These are phyloP conservation scores for Heterobasidion occidentale DNA, from an alignment of 1,284 basidiomycete genomes.

Conservation along the genomic window DNA sequence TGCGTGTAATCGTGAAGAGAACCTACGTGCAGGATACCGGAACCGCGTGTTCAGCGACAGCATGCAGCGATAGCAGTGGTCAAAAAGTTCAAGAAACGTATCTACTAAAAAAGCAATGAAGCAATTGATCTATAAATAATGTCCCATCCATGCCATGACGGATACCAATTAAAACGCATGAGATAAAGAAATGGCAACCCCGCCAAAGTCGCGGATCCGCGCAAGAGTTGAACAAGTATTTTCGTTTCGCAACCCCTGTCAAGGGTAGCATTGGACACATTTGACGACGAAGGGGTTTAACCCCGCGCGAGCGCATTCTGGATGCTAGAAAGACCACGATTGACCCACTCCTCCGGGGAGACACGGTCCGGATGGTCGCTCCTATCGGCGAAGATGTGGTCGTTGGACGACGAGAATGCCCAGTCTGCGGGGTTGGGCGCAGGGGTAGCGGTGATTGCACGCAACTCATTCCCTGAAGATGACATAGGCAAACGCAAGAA, in stretches of 20 bases:
- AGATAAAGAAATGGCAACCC: neutral
- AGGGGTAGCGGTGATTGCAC: slow-evolving; percentile 44
- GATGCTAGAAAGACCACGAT: slow-evolving; percentile 37
- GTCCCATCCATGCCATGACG: neutral
- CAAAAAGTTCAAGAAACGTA: too few species aligned
- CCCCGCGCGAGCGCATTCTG: slow-evolving; percentile 22
- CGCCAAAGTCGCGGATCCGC: too few species aligned
- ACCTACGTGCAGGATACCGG: too few species aligned
- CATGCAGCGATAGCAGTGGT: too few species aligned
- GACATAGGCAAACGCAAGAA: neutral
- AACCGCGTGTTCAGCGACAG: too few species aligned
- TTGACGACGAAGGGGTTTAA: neutral
- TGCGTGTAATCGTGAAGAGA: too few species aligned
- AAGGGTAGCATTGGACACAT: neutral
- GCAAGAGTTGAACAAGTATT: too few species aligned
- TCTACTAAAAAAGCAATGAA: neutral
- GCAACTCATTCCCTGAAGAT: slow-evolving; percentile 42
- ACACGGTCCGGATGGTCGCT: slow-evolving; percentile 26
- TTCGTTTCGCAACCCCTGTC: neutral
- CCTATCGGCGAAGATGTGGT: slow-evolving; percentile 35
- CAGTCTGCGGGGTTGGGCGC: slow-evolving; percentile 50
- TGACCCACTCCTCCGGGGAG: slow-evolving; percentile 47
- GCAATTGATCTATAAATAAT: neutral
- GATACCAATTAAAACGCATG: neutral
- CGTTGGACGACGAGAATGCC: slow-evolving; percentile 53